phyloP scores from a whole-genome alignment of 83 land plant genomes.

The Larix sibirica region DNA sequence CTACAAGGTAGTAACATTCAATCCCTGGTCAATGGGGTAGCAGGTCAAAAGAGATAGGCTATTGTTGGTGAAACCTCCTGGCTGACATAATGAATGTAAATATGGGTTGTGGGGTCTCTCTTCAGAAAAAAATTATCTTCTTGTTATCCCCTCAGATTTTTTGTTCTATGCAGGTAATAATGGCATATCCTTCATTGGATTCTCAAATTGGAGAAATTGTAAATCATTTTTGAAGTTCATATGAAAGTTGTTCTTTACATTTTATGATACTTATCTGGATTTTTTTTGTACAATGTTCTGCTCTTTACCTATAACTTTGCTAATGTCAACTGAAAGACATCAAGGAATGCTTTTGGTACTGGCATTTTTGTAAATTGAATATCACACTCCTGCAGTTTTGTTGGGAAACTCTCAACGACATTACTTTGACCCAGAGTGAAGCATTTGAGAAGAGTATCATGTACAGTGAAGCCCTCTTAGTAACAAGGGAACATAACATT shows the following conservation, averaged over 20 bases:
- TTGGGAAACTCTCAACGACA: no score
- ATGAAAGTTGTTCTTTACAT: neutral
- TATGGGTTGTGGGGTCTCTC: constrained; percentile 12
- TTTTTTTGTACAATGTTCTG: no score
- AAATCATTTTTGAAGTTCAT: constrained; percentile 17
- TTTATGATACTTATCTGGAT: no score
- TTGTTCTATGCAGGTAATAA: constrained; percentile 20
- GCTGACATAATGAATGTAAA: constrained; percentile 13
- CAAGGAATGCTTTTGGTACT: no score
- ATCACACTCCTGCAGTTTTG: no score
- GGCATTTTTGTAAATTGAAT: no score
- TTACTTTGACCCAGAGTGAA: no score
- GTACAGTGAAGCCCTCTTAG: no score
- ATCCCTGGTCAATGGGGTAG: neutral
- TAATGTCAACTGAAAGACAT: no score
- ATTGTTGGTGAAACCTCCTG: neutral
- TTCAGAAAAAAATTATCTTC: neutral
- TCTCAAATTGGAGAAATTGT: constrained; percentile 25
- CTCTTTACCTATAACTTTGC: no score
- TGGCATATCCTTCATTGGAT: constrained; percentile 15
- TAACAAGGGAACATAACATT: no score
- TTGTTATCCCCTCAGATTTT: constrained; percentile 5
- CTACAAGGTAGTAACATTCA: constrained; percentile 1
- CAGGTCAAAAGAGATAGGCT: neutral
- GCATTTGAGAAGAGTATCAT: no score